Base-by-base conservation (phyloP, 805 yeast species). In the Myxozyma sirexii region DNA sequence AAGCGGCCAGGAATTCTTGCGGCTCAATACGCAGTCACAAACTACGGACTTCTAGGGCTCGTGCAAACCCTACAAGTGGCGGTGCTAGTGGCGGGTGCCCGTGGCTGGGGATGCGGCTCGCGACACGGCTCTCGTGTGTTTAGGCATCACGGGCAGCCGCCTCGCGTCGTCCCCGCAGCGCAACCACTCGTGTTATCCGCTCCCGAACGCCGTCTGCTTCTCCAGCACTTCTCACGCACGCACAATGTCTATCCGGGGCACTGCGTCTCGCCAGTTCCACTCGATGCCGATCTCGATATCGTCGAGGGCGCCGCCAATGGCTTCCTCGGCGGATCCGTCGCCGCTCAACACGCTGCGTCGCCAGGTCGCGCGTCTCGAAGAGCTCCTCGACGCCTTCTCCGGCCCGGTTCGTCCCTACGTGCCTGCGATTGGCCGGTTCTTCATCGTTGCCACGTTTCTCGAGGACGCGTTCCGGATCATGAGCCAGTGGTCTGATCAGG, bases 401-500 rank as follows among this genome's bases (percentile, higher is more conserved):
- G 67, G 57, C 15, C 66, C 67, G 5, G 54, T 67, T 24, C 65
- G 56, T 56, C 70, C 70, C 21, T 75, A 75, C 69, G 86, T 92
- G 50, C 97, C 98, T 7, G 84, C 85, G 23, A 83, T 93, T 68
- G 98, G 97, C 39, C 81, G 98, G 59, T 84, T 89, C 62, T 82
- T 92, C 66, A 92, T 93, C 63, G 97, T 93, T 57, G 96, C 96
- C 50, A 94, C 98, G 0, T 93, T 92, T 72, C 83, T 84, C 66
- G 98, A 93, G 75, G 98, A 94, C 71, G 82, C 96, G 2, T 72
- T 86, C 54, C 82, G 99, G 74, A 89, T 93, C 69, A 68, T 85
- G 54, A 77, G 90, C 4, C 97, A 92, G 76, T 93, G 97, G 97
- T 74, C 81, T 37, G 96, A 90, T 69, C 99, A 93, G 75, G 89